These are phyloP conservation scores for Umbilicus rupestris DNA, from an alignment of 164 flowering plant species.

Conservation along the genomic window DNA sequence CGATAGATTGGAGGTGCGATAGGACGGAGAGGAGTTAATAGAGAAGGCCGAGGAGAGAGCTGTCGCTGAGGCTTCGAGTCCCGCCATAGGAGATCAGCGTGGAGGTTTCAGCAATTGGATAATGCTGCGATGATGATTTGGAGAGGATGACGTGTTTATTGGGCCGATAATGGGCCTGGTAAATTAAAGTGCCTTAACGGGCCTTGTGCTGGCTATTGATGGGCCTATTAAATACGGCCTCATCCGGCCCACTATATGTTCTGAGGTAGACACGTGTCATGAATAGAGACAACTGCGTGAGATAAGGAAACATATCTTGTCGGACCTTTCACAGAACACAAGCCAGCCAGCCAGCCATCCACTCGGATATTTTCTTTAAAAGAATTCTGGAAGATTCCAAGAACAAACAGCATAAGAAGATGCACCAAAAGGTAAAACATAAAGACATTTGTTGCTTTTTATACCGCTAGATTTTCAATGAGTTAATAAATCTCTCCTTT, in stretches of 20 bases:
- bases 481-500: not conserved
- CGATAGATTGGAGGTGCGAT: not conserved
- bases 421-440: not conserved
- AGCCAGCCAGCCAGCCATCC: not conserved
- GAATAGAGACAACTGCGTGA: not conserved
- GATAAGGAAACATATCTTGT: not conserved
- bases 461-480: not conserved
- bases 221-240: too few species aligned
- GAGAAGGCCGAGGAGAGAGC: not conserved
- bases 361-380: not conserved
- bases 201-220: too few species aligned
- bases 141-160: not conserved
- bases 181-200: too few species aligned
- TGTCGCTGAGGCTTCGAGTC: not conserved
- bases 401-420: not conserved
- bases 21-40: not conserved
- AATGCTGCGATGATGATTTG: not conserved
- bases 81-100: constrained; percentile 1
- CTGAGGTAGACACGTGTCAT: too few species aligned
- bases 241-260: too few species aligned
- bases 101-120: not conserved
- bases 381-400: not conserved
- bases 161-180: not conserved
- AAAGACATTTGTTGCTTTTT: not conserved
- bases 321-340: not conserved